A percentile compares a stretch with the other conserved stretches of the same genome.
phyloP scores from a whole-genome alignment of 768 basidiomycete species.

The Cystobasidium onofrii region DNA sequence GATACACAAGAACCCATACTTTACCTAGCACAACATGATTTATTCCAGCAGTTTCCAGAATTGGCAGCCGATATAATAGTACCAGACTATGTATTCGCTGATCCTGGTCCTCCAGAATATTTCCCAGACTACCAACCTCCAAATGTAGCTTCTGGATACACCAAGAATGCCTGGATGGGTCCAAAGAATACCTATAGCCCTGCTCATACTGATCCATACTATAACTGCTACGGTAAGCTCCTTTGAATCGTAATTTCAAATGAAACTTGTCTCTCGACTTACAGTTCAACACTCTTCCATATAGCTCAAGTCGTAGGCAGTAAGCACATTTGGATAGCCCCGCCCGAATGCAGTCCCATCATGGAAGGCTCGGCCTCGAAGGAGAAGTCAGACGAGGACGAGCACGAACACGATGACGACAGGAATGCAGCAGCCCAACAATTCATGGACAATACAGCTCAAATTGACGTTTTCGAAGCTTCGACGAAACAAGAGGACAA shows the following conservation, averaged over 20 bases:
- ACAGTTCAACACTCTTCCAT: conserved; percentile 6
- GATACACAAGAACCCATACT: conserved; percentile 42
- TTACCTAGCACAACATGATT: conserved; percentile 86
- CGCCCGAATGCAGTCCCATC: conserved; percentile 49
- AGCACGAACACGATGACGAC: conserved; percentile 8
- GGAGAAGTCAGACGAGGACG: background rate
- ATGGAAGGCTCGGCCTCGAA: conserved; percentile 52
- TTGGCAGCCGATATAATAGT: conserved; percentile 65
- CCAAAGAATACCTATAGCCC: conserved; percentile 71
- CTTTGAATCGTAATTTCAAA: no score
- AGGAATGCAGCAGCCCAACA: conserved; percentile 43
- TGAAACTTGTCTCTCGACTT: no score
- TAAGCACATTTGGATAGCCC: conserved; percentile 88
- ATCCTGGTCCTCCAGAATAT: conserved; percentile 48
- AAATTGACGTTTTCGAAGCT: conserved; percentile 62
- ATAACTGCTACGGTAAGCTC: conserved; percentile 70
- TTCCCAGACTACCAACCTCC: conserved; percentile 59
- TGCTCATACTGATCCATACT: conserved; percentile 90
- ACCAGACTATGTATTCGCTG: conserved; percentile 83
- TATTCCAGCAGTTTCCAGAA: conserved; percentile 73
- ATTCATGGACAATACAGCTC: conserved; percentile 71
- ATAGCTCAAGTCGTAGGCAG: conserved; percentile 77
- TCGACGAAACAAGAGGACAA: background rate
- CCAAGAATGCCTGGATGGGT: conserved; percentile 75
- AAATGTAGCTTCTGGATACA: conserved; percentile 56